Evolutionary conservation across 495 filamentous ascomycete genomes (phyloP), one percentile per base, ranked within the genome.

Genomic region (Parathielavia appendiculata): DNA sequence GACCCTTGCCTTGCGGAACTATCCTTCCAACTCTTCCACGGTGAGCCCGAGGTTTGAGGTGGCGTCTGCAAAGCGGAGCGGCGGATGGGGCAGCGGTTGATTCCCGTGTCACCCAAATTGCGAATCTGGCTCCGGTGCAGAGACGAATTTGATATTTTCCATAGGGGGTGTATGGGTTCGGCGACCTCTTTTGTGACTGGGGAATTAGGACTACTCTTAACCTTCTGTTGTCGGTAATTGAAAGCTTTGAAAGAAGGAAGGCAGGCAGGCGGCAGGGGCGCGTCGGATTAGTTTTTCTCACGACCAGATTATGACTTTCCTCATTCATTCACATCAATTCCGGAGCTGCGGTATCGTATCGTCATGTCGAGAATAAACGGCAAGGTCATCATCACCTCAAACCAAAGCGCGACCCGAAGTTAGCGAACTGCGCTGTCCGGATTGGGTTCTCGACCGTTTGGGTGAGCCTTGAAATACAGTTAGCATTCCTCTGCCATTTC

Each of bases 361-460:
- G 30, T 36, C 11, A 10, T 38, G 48, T 23, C 5, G n/a, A 16
- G 41, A 17, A 14, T 5, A 46, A 17, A 14, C 22, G n/a, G 32
- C 8, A 4, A 43, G n/a, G 38, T 35, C 14, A 20, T 14, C 11
- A 66, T 71, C 72, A 81, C 56, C 81, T 83, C 67, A 86, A 86
- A 51, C 87, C 86, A 66, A 91, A 90, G 56, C 87, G 81, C 30
- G 85, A 87, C 16, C 75, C 71, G 61, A 90, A 81, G 49, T 85
- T 85, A 49, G 81, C 75, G 63, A 90, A 83, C 54, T 85, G 85
- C 62, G 87, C 74, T 16, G 72, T 79, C 17, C 81, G 72, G 20
- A 72, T 72, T 0, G 85, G 78, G 49, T 75, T 83, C 64, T 84
- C 80, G 14, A 88, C 79, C 4, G 80, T 76, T 49, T 82, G 76